A percentile compares a stretch with the other conserved stretches of the same genome.
These are phyloP conservation scores for Hippophae tibetana DNA, from an alignment of 306 rosid genomes.

Conservation along the genomic window DNA sequence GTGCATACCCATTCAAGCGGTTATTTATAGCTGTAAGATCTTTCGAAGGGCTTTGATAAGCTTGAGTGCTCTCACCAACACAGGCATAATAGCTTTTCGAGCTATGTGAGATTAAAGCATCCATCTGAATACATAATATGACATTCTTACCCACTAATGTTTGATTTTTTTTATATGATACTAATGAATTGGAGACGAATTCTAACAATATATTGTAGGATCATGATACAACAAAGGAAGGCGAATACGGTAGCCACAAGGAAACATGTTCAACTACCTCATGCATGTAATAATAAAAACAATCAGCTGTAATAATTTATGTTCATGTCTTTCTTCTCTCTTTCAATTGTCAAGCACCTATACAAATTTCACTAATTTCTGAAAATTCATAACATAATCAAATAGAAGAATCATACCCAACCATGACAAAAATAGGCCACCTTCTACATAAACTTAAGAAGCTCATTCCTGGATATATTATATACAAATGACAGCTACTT, in stretches of 20 bases:
- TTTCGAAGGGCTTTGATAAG: constrained; percentile 97
- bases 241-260: background rate
- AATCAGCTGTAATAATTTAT: background rate
- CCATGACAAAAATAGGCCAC: no score
- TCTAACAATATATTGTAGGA: constrained; percentile 2
- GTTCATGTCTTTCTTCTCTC: background rate
- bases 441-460: no score
- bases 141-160: background rate
- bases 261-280: background rate
- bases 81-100: constrained; percentile 97
- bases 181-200: background rate
- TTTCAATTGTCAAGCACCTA: background rate
- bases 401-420: background rate
- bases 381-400: background rate
- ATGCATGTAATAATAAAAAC: background rate
- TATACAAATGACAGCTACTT: no score
- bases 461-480: no score
- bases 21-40: constrained; percentile 92
- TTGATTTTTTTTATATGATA: background rate
- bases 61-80: constrained; percentile 98
- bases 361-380: background rate
- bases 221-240: background rate
- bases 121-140: constrained; percentile 52
- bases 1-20: constrained; percentile 66
- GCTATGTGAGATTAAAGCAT: constrained; percentile 90